Base-by-base conservation (phyloP, 495 filamentous ascomycete genomes). In the Amniculicola lignicola region DNA sequence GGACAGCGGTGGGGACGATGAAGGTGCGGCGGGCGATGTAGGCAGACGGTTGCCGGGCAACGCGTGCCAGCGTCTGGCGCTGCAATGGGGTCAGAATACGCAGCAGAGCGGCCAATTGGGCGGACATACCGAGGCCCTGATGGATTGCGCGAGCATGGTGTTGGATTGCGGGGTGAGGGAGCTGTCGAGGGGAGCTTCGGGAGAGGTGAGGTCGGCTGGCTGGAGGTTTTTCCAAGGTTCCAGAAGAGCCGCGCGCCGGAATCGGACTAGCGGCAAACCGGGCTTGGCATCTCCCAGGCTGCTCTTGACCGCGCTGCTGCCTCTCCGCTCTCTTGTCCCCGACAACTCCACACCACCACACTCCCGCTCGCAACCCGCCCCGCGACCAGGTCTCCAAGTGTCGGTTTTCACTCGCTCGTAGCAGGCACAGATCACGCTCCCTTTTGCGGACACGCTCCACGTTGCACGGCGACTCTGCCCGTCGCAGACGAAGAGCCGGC, bases 21-120 rank as follows among this genome's bases (percentile, higher is more conserved):
- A 96, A 91, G 69, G 84, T 87, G 67, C 93, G 86, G 72, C 80
- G 82, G 69, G 85, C 76, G 65, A 79, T 74, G 61, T 53, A 25
- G 72, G 79, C 75, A 70, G 74, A 70, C 72, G 84, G 84, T 66
- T 83, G 85, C 73, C 86, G 82, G 74, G 82, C 81, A 69, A 85
- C 78, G 72, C 89, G 85, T 78, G 83, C 77, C 72, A 90, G 73
- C 74, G 86, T 76, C 72, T 87, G 85, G 82, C 90, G 89, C 89
- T 90, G 77, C 63, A 70, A 76, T 19, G 19, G 31, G 44, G 44
- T 61, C 45, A 61, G 52, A 19, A 22, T 40, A 16, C 5, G 33
- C 11, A 3, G 11, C 1, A 29, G 21, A 31, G 6, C 21, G 27
- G 27, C 40, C 4, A 12, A 24, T 9, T 21, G 46, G 14, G 22